Base-by-base conservation (phyloP, 352 stramenopile species). In the Hyaloperonospora brassicae region DNA sequence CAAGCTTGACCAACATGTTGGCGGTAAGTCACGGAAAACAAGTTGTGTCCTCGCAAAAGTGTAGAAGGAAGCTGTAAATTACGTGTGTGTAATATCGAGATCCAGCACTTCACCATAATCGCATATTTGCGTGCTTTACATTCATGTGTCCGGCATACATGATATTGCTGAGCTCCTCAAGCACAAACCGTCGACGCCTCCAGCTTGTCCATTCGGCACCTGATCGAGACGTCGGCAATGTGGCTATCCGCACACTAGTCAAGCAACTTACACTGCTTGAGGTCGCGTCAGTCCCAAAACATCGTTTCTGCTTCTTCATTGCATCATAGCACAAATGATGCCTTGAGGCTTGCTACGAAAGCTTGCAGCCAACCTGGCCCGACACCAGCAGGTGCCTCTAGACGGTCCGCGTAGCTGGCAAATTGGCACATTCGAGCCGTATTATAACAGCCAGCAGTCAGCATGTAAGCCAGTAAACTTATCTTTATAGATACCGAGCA, bases 161-260 rank as follows among this genome's bases (percentile, higher is more conserved):
- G n/a, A n/a, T n/a, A n/a, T n/a, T n/a, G 27, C 67, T 97, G 17
- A 83, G 82, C 25, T 94, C 84, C 23, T 70, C 97, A 8, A 80
- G 80, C 27, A 31, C 3, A 31, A 31, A 31, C n/a, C 27, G 7
- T 31, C 7, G 27, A 31, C 3, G 27, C 27, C 27, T 31, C 27
- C 3, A 31, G 7, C 27, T 31, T 31, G 27, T 31, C 27, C 27
- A 50, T 72, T 96, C n/a, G 34, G 95, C 87, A 1, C 87, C 88
- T 9, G n/a, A 90, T 43, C 73, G 71, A 27, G 74, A 80, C 43
- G 75, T 97, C 23, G 93, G 67, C 23, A 93, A 85, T 6, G 81
- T 76, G 5, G 71, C 97, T 23, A 70, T 67, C n/a, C n/a, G n/a
- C 13, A 79, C 82, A 6, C 73, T 97, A 11, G 85, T 84, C 9